Base-by-base conservation (phyloP, 2,329 filamentous ascomycete genomes). In the Clonostachys chloroleuca region DNA sequence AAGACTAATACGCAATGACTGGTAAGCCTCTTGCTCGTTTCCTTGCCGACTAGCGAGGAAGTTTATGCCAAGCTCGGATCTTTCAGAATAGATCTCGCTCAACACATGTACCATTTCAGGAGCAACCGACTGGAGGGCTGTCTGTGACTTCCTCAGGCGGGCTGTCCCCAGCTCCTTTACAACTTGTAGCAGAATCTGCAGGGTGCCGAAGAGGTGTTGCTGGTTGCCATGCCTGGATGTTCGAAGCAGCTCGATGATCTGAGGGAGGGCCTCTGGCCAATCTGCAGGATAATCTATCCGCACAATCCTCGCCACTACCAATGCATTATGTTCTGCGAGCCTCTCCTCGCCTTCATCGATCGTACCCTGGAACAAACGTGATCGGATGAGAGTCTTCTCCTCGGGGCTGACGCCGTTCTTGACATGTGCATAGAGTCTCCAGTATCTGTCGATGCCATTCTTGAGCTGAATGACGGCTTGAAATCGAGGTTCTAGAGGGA, bases 401-500 rank as follows among this genome's bases (percentile, higher is more conserved):
- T 86, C 80, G 30, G 81, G 79, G 62, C 85, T 83, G 48, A 87
- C 80, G 44, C 89, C 83, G 34, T 87, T 88, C 62, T 72, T 75
- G 30, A 63, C 44, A 48, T 67, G 55, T 34, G 69, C 62, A 77
- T 89, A 61, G n/a, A 69, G 55, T 13, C 94, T 81, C 94, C 94
- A 99, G 66, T 91, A 90, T 62, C 87, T 91, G 63, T 97, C 92
- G 66, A 97, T 92, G 47, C 92, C 94, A 65, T 97, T 96, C 65
- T 97, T 97, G 46, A 99, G 77, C 62, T 96, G 89, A 55, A 97
- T 96, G 49, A 97, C 83, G 47, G 92, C 88, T 12, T 96, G 83
- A 59, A 95, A 91, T 51, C 94, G 87, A 46, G 92, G 80, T 58
- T 95, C 85, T 49, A 81, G 69, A 2, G 89, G 87, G 2, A 95